Conservation (phyloP, 192 early-diverging fungal genomes). For the Lobosporangium transversale region DNA sequence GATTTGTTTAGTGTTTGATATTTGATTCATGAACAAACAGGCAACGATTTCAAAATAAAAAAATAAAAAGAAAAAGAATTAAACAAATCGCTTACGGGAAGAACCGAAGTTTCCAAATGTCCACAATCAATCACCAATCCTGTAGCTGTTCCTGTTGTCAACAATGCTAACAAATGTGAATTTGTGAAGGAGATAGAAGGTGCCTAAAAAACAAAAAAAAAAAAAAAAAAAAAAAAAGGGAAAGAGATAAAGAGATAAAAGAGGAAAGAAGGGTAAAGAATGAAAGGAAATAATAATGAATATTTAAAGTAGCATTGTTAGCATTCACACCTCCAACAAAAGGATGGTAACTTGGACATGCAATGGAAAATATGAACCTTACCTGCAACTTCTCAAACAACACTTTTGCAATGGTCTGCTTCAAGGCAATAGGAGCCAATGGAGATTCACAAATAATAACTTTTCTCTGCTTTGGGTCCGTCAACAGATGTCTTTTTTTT, state of each 20-base stretch:
- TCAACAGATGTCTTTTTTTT: conserved; percentile 74
- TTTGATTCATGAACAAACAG: too few species aligned
- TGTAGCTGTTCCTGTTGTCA: conserved; percentile 77
- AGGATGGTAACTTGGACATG: too few species aligned
- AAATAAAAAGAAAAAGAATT: not conserved
- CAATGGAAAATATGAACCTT: not conserved
- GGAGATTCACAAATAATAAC: conserved; percentile 84
- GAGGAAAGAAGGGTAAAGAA: too few species aligned
- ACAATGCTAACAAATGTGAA: conserved; percentile 72
- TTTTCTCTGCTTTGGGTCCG: conserved; percentile 85
- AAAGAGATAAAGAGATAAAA: too few species aligned
- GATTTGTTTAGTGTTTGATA: too few species aligned
- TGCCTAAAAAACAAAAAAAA: too few species aligned
- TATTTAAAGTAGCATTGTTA: too few species aligned
- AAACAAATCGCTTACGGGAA: conserved; percentile 70
- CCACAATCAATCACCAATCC: conserved; percentile 93
- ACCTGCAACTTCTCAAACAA: conserved; percentile 82
- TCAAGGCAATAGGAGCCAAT: conserved; percentile 73
- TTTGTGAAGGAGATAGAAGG: conserved; percentile 84
- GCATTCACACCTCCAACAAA: not conserved
- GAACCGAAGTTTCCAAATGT: conserved; percentile 74
- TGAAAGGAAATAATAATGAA: too few species aligned
- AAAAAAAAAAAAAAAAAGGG: too few species aligned
- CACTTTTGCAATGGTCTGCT: conserved; percentile 73
- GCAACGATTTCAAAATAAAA: not conserved